Conservation (phyloP, 2,329 filamentous ascomycete genomes). For the Pseudogymnoascus pannorum region DNA sequence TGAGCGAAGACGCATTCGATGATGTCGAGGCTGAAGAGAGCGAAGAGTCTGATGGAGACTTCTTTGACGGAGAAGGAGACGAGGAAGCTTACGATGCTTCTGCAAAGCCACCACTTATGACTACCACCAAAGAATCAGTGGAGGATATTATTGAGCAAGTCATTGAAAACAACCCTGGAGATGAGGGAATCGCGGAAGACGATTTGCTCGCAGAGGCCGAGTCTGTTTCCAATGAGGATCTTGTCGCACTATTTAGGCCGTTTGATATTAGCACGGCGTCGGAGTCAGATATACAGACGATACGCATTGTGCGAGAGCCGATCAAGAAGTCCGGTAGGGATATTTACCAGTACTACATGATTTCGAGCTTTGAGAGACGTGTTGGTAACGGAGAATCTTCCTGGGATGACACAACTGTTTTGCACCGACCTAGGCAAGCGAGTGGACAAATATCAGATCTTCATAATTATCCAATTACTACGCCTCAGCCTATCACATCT, state of each 20-base stretch:
- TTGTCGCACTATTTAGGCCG: background rate
- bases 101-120: background rate
- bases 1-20: background rate
- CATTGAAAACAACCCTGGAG: background rate
- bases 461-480: background rate
- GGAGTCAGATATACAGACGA: background rate
- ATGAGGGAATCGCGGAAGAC: conserved; percentile 1
- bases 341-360: conserved; percentile 2
- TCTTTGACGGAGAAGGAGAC: background rate
- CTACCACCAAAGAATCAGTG: background rate
- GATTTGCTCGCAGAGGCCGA: background rate
- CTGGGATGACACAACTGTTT: conserved; percentile 1
- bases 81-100: conserved; percentile 2
- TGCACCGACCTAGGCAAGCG: conserved; percentile 9
- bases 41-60: conserved; percentile 1
- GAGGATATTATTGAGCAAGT: conserved; percentile 1
- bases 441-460: background rate
- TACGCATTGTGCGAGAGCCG: conserved; percentile 6
- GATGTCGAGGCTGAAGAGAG: background rate
- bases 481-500: background rate
- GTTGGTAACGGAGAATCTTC: background rate
- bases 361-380: conserved; percentile 1
- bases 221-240: background rate
- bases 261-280: background rate
- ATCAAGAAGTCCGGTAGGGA: background rate